A percentile compares a stretch with the other conserved stretches of the same genome.
These are phyloP conservation scores for Pythium grandisporangium DNA, from an alignment of 352 stramenopile species.

Conservation along the genomic window DNA sequence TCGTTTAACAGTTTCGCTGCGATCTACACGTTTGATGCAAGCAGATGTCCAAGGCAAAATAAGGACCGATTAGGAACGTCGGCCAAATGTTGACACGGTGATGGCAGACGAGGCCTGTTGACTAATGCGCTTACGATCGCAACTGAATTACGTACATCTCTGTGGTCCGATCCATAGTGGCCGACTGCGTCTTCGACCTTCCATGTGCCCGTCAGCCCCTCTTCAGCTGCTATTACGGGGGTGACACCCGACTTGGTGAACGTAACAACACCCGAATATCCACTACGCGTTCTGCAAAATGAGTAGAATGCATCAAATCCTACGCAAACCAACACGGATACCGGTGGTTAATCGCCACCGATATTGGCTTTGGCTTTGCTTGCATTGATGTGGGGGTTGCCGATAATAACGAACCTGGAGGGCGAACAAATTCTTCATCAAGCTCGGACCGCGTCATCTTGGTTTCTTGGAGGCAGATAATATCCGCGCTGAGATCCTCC, in stretches of 20 bases:
- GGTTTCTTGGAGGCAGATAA: slow-evolving; percentile 82
- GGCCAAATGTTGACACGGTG: too few species aligned
- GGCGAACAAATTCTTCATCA: slow-evolving; percentile 64
- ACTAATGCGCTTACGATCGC: too few species aligned
- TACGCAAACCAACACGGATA: slow-evolving; percentile 10
- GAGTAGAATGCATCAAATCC: slow-evolving; percentile 82
- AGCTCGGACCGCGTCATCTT: slow-evolving; percentile 80
- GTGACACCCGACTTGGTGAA: slow-evolving; percentile 38
- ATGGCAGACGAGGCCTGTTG: too few species aligned
- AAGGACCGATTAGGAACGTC: too few species aligned
- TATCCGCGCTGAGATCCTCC: slow-evolving; percentile 43
- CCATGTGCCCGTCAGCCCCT: slow-evolving; percentile 60
- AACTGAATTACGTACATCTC: slow-evolving; percentile 20
- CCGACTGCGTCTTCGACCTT: slow-evolving; percentile 47
- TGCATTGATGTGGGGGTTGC: too few species aligned
- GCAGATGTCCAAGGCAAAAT: not conserved
- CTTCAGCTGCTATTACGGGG: slow-evolving; percentile 49
- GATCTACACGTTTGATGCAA: slow-evolving; percentile 18
- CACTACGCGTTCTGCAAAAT: slow-evolving; percentile 50
- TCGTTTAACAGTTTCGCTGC: slow-evolving; percentile 38
- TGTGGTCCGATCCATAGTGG: slow-evolving; percentile 31
- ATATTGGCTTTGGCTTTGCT: too few species aligned
- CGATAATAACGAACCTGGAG: slow-evolving; percentile 29
- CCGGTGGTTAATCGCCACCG: too few species aligned
- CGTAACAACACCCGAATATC: slow-evolving; percentile 77